Percentiles rank a stretch among this genome's conserved stretches.
Evolutionary conservation across 257 asterid genomes (phyloP).

Genomic region (Vinca minor): DNA sequence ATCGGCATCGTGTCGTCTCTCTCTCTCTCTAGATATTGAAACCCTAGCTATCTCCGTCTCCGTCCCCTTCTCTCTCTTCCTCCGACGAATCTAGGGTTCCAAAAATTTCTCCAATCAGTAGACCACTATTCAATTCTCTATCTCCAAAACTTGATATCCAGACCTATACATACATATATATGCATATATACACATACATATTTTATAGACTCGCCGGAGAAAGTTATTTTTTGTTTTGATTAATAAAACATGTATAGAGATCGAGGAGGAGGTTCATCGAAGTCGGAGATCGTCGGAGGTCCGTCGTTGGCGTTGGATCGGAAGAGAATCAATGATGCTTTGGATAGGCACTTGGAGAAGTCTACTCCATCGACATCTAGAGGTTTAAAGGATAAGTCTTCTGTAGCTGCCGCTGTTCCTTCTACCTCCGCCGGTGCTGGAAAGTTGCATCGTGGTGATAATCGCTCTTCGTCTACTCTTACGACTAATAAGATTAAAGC

Average conservation of each 20-base stretch:
- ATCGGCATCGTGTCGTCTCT: not conserved
- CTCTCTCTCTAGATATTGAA: conserved; percentile 8
- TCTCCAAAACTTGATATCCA: not conserved
- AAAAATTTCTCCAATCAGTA: not conserved
- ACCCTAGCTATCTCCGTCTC: conserved; percentile 9
- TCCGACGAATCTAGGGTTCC: conserved; percentile 2
- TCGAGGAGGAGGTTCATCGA: conserved; percentile 76
- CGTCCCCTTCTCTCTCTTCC: not conserved
- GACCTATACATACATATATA: not conserved
- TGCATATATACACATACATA: too few species aligned
- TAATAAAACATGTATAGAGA: conserved; percentile 49
- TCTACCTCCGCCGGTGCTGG: conserved; percentile 52
- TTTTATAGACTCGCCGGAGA: not conserved
- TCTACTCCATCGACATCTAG: conserved; percentile 80
- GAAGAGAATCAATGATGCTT: conserved; percentile 86
- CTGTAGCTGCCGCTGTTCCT: conserved; percentile 36
- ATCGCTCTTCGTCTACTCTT: conserved; percentile 40
- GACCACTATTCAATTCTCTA: not conserved
- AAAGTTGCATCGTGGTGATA: conserved; percentile 40
- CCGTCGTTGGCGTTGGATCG: conserved; percentile 59
- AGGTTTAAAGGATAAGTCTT: conserved; percentile 47
- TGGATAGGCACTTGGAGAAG: conserved; percentile 91
- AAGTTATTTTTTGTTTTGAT: not conserved
- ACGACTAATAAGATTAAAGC: conserved; percentile 51
- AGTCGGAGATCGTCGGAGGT: conserved; percentile 58